Conservation (phyloP, 768 basidiomycete species). For the Tremella yokohamensis region DNA sequence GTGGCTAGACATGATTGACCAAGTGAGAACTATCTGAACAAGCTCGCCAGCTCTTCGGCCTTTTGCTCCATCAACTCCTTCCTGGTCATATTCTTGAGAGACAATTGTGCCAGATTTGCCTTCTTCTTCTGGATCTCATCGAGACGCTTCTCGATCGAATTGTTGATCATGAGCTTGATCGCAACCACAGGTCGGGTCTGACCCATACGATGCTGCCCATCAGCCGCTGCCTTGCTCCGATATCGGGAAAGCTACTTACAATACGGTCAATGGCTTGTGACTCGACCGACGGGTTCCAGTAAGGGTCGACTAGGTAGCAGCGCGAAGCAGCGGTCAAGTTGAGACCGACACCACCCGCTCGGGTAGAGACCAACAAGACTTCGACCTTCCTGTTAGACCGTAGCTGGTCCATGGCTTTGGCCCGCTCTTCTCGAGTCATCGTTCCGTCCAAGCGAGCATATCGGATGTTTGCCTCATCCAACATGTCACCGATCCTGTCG, state of each 20-base stretch:
- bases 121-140: constrained; percentile 94
- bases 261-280: constrained; percentile 98
- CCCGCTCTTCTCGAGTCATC: constrained; percentile 94
- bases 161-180: constrained; percentile 87
- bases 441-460: constrained; percentile 94
- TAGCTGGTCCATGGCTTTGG: constrained; percentile 83
- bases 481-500: constrained; percentile 70
- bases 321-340: constrained; percentile 89
- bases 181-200: constrained; percentile 89
- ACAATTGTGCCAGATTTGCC: constrained; percentile 89
- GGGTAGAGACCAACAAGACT: constrained; percentile 89
- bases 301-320: constrained; percentile 96
- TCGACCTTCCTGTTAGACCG: constrained; percentile 87
- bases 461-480: constrained; percentile 73
- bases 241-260: constrained; percentile 55
- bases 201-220: constrained; percentile 80
- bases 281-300: constrained; percentile 97
- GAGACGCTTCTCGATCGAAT: constrained; percentile 87
- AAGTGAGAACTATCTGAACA: background rate
- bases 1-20: too few relatives aligned
- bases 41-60: constrained; percentile 47
- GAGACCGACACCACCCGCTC: constrained; percentile 94
- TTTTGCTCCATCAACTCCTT: constrained; percentile 80
- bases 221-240: constrained; percentile 1
- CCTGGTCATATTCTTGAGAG: constrained; percentile 81